Evolutionary conservation across 1,139 yeast species (phyloP).

Genomic region (Williopsis jadinii): DNA sequence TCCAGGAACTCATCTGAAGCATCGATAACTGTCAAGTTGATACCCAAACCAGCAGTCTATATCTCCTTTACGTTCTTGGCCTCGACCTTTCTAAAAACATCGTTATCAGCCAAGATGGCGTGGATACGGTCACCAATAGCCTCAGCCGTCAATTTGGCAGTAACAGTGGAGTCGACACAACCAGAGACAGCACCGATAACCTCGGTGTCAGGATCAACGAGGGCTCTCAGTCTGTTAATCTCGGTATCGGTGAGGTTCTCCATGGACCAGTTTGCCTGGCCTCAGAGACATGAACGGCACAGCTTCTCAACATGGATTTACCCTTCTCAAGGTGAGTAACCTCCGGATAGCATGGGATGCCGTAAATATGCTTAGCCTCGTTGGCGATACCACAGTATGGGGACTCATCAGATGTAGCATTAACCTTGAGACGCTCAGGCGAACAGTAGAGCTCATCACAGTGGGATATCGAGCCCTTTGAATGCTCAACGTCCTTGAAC

Average conservation of each 20-base stretch:
- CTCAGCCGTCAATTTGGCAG: conserved; percentile 95
- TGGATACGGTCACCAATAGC: conserved; percentile 99
- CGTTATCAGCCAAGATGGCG: conserved; percentile 96
- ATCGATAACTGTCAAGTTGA: conserved; percentile 89
- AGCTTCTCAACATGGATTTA: conserved; percentile 77
- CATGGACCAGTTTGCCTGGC: conserved; percentile 96
- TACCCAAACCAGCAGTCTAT: conserved; percentile 86
- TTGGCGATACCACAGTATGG: conserved; percentile 93
- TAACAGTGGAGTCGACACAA: conserved; percentile 99
- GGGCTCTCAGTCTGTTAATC: conserved; percentile 79
- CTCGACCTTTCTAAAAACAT: conserved; percentile 94
- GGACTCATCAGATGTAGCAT: conserved; percentile 89
- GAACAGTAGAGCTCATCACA: conserved; percentile 91
- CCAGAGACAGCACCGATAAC: conserved; percentile 99
- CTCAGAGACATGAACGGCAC: conserved; percentile 85
- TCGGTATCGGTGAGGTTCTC: conserved; percentile 96
- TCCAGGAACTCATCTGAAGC: conserved; percentile 86
- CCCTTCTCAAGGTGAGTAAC: conserved; percentile 96
- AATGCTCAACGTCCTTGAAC: conserved; percentile 84
- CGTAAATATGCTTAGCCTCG: conserved; percentile 67
- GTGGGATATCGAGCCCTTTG: conserved; percentile 97
- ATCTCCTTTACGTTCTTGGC: conserved; percentile 84
- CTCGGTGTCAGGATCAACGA: conserved; percentile 97
- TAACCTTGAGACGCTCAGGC: conserved; percentile 84
- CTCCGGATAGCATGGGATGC: conserved; percentile 99